Evolutionary conservation across 495 filamentous ascomycete species (phyloP).

Genomic region (Xylaria curta): DNA sequence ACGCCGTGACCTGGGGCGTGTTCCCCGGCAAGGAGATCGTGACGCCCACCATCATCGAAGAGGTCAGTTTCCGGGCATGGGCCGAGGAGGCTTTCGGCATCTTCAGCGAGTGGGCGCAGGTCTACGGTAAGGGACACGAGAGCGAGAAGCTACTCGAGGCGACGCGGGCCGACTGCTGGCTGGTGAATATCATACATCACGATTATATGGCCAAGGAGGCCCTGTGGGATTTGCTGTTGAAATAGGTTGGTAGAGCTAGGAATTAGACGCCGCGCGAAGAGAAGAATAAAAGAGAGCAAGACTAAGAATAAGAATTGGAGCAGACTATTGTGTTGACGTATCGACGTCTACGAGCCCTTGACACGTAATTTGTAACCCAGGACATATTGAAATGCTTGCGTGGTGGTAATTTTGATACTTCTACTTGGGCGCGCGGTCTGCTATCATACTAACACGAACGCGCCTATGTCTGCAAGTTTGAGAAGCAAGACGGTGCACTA

Average conservation of each 20-base stretch:
- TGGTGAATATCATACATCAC: conserved; percentile 92
- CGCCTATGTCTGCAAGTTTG: too few species aligned
- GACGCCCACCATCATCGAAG: conserved; percentile 96
- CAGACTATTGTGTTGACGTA: not conserved
- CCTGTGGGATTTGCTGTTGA: conserved; percentile 65
- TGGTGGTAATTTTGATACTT: not conserved
- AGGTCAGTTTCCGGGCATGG: conserved; percentile 94
- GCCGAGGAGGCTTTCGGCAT: conserved; percentile 94
- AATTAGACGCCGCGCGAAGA: not conserved
- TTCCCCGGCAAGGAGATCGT: conserved; percentile 97
- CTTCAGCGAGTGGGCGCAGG: conserved; percentile 90
- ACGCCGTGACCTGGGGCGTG: conserved; percentile 96
- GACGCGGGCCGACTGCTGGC: conserved; percentile 73
- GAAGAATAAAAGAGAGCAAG: not conserved
- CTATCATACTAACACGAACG: not conserved
- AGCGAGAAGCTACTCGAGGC: conserved; percentile 71
- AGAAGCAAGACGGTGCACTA: too few species aligned
- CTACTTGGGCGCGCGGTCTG: not conserved
- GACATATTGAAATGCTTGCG: not conserved
- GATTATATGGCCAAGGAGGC: conserved; percentile 71
- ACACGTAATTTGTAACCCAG: not conserved
- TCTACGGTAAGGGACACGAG: conserved; percentile 71
- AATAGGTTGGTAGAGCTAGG: conserved; percentile 23
- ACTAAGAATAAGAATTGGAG: not conserved
- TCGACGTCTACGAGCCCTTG: not conserved